These are phyloP conservation scores for Paraphoma chrysanthemicola DNA, from an alignment of 2,329 filamentous ascomycete species.

Conservation along the genomic window DNA sequence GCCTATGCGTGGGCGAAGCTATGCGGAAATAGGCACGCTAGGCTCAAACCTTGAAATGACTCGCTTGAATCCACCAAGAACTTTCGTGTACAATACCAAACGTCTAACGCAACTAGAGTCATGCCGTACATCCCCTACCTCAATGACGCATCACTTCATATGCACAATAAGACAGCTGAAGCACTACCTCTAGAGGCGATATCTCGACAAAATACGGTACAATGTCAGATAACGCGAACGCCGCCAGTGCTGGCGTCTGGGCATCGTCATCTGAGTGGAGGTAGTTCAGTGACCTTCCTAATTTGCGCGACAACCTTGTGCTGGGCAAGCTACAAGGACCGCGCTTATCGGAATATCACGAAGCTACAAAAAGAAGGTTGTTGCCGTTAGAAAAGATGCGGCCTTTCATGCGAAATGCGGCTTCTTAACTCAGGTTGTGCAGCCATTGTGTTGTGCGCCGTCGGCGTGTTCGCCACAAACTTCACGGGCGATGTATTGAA, in stretches of 20 bases:
- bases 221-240: background rate
- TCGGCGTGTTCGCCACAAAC: conserved; percentile 28
- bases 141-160: too few relatives aligned
- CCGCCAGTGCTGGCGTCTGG: conserved; percentile 20
- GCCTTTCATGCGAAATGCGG: conserved; percentile 26
- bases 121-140: too few relatives aligned
- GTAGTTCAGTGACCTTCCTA: conserved; percentile 36
- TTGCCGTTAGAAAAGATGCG: background rate
- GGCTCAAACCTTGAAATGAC: too few relatives aligned
- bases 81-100: too few relatives aligned
- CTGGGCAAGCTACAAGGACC: conserved; percentile 1
- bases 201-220: background rate
- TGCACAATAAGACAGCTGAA: too few relatives aligned
- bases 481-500: conserved; percentile 44
- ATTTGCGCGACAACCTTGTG: conserved; percentile 26
- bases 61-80: too few relatives aligned
- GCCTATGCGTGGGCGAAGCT: too few relatives aligned
- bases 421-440: conserved; percentile 26
- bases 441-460: conserved; percentile 21
- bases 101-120: too few relatives aligned
- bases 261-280: conserved; percentile 34
- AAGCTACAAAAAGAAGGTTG: conserved; percentile 13
- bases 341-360: conserved; percentile 19
- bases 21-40: too few relatives aligned
- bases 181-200: too few relatives aligned